A percentile compares a stretch with the other conserved stretches of the same genome.
Evolutionary conservation across 208 protist species (phyloP).

Genomic region (Crithidia sp.): DNA sequence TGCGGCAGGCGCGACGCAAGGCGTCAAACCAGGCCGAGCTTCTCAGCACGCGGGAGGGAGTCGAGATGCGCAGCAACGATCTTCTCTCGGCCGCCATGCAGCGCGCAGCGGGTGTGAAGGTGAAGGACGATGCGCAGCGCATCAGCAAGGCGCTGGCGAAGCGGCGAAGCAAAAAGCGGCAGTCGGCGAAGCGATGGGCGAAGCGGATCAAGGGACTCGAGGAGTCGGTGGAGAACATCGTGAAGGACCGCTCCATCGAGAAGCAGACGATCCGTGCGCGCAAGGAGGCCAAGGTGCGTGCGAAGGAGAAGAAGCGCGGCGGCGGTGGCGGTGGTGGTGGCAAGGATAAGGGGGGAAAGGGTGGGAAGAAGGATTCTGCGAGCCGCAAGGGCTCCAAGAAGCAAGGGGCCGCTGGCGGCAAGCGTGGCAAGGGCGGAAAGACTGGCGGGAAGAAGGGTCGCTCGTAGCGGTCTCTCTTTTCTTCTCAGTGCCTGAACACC

Average conservation of each 20-base stretch:
- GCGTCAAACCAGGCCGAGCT: constrained; percentile 41
- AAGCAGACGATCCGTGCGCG: constrained; percentile 43
- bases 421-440: constrained; percentile 6
- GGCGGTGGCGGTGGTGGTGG: constrained; percentile 7
- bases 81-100: constrained; percentile 64
- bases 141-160: constrained; percentile 74
- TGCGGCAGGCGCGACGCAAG: constrained; percentile 54
- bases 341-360: constrained; percentile 13
- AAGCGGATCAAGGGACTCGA: constrained; percentile 62
- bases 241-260: constrained; percentile 53
- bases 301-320: constrained; percentile 35
- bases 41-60: constrained; percentile 44
- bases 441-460: constrained; percentile 7
- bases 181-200: constrained; percentile 81
- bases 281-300: constrained; percentile 32
- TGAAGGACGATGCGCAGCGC: constrained; percentile 76
- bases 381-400: constrained; percentile 14
- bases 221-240: constrained; percentile 75
- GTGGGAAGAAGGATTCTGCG: constrained; percentile 7
- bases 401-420: constrained; percentile 9
- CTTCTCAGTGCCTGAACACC: not conserved
- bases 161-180: constrained; percentile 78
- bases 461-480: constrained; percentile 3
- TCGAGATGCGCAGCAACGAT: constrained; percentile 56
- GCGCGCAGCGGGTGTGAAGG: constrained; percentile 61